Evolutionary conservation across 176 grass and related monocot genomes (phyloP).

Genomic region (Aegilops umbellulata): DNA sequence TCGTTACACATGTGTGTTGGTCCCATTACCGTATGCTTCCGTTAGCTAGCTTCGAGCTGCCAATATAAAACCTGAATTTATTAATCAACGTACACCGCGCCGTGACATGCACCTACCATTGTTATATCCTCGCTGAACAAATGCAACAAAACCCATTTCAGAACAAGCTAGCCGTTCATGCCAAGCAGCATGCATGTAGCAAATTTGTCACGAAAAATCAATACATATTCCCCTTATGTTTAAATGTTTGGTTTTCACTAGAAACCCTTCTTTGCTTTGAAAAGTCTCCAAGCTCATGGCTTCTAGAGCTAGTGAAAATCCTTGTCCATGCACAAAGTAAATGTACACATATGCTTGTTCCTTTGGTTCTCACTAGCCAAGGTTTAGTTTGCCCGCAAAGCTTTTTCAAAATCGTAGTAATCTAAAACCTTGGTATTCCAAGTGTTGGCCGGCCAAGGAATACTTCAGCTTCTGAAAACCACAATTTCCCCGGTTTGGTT

Average conservation of each 20-base stretch:
- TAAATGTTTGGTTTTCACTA: neutral
- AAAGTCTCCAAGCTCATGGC: neutral
- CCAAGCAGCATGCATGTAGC: neutral
- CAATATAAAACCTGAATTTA: slow-evolving; percentile 8
- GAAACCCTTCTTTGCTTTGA: neutral
- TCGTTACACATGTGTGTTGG: slow-evolving; percentile 9
- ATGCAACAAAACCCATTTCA: neutral
- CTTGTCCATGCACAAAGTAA: neutral
- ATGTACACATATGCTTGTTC: neutral
- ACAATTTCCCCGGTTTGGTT: too few species aligned
- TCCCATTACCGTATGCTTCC: slow-evolving; percentile 20
- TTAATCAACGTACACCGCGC: neutral
- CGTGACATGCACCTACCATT: neutral
- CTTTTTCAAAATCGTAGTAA: too few species aligned
- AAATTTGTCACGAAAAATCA: neutral
- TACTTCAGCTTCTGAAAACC: too few species aligned
- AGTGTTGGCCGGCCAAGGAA: too few species aligned
- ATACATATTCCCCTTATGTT: neutral
- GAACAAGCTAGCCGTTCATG: too few species aligned
- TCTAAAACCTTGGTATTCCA: too few species aligned
- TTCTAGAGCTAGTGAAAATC: neutral
- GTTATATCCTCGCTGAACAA: neutral
- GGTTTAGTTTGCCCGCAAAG: too few species aligned
- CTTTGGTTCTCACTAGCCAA: too few species aligned
- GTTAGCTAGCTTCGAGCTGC: neutral